These are phyloP conservation scores for Chrysoporthe cubensis DNA, from an alignment of 2,329 filamentous ascomycete genomes.

Conservation along the genomic window DNA sequence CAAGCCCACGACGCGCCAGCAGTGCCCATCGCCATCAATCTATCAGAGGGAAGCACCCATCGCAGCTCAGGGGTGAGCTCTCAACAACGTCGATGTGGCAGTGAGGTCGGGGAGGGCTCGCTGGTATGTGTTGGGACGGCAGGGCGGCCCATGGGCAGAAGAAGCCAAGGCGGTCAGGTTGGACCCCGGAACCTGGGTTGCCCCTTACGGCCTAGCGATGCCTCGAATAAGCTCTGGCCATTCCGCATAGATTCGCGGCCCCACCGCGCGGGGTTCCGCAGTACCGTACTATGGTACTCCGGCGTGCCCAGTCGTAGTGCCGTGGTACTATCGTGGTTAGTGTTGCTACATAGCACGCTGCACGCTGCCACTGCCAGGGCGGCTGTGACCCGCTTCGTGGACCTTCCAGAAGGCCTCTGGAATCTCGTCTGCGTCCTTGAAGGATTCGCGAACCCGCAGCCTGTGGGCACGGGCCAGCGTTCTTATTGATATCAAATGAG, in stretches of 20 bases:
- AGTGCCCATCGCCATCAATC: too few relatives aligned
- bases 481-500: background rate
- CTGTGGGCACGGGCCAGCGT: background rate
- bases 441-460: background rate
- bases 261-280: background rate
- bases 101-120: too few relatives aligned
- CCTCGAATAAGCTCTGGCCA: constrained; percentile 5
- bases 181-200: constrained; percentile 15
- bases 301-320: background rate
- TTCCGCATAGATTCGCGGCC: constrained; percentile 11
- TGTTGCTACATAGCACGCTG: background rate
- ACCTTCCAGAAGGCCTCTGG: constrained; percentile 4
- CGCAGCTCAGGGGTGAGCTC: background rate
- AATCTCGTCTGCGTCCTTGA: background rate
- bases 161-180: constrained; percentile 20
- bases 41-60: too few relatives aligned
- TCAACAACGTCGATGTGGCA: constrained; percentile 1
- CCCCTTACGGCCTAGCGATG: constrained; percentile 23
- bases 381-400: constrained; percentile 22
- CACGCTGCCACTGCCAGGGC: constrained; percentile 12
- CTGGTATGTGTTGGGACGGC: constrained; percentile 14
- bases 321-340: background rate
- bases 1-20: too few relatives aligned
- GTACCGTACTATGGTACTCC: too few relatives aligned
- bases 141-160: too few relatives aligned